Evolutionary conservation across 345 rosid species (phyloP).

Genomic region (Anacardium occidentale): DNA sequence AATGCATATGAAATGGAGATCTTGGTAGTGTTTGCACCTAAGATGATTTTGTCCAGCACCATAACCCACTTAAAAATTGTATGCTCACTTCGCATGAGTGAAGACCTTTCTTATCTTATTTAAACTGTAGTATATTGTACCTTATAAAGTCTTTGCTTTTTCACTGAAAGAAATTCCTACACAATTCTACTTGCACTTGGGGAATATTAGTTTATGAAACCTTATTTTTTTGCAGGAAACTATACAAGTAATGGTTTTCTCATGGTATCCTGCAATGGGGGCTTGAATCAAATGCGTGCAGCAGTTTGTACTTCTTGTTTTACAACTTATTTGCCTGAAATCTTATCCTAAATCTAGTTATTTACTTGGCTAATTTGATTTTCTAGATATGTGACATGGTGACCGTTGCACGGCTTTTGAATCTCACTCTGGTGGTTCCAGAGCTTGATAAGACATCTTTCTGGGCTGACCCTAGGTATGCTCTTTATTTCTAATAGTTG

Average conservation of each 20-base stretch:
- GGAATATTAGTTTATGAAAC: conserved; percentile 7
- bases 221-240: conserved; percentile 49
- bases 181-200: neutral
- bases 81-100: neutral
- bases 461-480: conserved; percentile 97
- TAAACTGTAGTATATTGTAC: neutral
- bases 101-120: neutral
- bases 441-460: conserved; percentile 96
- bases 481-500: conserved; percentile 11
- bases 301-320: conserved; percentile 56
- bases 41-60: neutral
- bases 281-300: conserved; percentile 96
- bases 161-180: neutral
- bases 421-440: conserved; percentile 92
- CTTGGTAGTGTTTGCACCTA: neutral
- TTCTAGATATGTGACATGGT: conserved; percentile 94
- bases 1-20: neutral
- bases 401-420: conserved; percentile 77
- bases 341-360: conserved; percentile 15
- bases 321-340: conserved; percentile 17
- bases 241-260: conserved; percentile 82
- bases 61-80: neutral
- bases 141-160: neutral
- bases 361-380: conserved; percentile 21
- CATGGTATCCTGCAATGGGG: conserved; percentile 85